Evolutionary conservation across 1,139 yeast genomes (phyloP), one percentile per base, ranked within the genome.

Genomic region (Candida sp.): DNA sequence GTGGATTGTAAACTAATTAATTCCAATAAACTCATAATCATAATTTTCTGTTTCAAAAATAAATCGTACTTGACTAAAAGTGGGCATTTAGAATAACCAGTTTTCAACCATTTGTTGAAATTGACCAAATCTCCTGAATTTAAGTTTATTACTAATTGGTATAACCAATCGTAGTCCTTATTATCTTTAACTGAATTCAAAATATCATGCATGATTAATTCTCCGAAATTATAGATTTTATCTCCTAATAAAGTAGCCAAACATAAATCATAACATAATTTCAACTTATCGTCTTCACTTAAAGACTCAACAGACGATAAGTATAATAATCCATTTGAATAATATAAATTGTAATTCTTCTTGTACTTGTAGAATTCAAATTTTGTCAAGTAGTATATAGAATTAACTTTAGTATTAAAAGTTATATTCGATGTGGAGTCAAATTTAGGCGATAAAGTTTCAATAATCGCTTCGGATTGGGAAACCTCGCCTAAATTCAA

Each of bases 181-280:
- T 70, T 70, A 29, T 63, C 64, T 37, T 75, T 64, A 43, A 87
- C 73, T 38, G 77, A 70, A 41, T 74, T 64, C 62, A 93, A 77
- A 44, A 91, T 83, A 41, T 95, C 97, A 62, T 93, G 98, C 60
- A 90, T 81, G 47, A 93, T 77, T 52, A 93, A 79, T 66, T 95
- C 99, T 42, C 99, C 99, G 65, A 93, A 93, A 68, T 91, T 93
- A 73, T 90, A 95, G 53, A 93, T 87, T 59, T 82, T 84, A 58
- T 90, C 96, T 38, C 98, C 99, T 53, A 93, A 73, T 49, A 93
- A 71, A 0, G 98, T 99, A 36, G 96, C 84, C 42, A 90, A 76
- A 47, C 95, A 79, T 55, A 93, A 76, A 53, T 93, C 96, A 57
- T 84, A 82, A 22, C 97, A 93, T 45, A 89, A 72, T 47, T 70